These are phyloP conservation scores for Wickerhamiella sergipiensis DNA, from an alignment of 805 yeast species.

Conservation along the genomic window DNA sequence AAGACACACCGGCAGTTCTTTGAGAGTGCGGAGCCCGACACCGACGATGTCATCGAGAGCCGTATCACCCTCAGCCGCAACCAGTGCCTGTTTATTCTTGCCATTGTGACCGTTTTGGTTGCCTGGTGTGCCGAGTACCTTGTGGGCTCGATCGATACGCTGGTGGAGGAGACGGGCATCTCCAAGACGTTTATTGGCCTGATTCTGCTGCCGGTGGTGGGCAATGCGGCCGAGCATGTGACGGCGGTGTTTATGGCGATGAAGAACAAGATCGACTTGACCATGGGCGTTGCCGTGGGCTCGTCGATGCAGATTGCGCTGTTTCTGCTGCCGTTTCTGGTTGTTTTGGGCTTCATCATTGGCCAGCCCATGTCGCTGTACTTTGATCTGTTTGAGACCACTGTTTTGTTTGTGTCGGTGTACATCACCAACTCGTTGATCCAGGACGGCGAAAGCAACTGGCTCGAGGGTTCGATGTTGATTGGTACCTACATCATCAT, in stretches of 20 bases:
- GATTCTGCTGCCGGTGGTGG: slow-evolving; percentile 89
- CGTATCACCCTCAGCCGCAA: slow-evolving; percentile 35
- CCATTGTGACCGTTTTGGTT: slow-evolving; percentile 60
- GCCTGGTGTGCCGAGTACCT: slow-evolving; percentile 86
- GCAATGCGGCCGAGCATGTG: slow-evolving; percentile 97
- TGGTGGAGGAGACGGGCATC: slow-evolving; percentile 71
- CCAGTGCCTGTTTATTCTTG: slow-evolving; percentile 41
- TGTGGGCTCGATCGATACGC: slow-evolving; percentile 84
- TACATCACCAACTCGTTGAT: slow-evolving; percentile 77
- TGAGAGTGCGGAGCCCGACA: slow-evolving; percentile 36
- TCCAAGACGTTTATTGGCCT: slow-evolving; percentile 93
- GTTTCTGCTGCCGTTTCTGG: slow-evolving; percentile 92
- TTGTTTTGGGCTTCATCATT: slow-evolving; percentile 81
- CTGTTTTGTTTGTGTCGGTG: slow-evolving; percentile 78
- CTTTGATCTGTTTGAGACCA: slow-evolving; percentile 88
- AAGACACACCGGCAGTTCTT: slow-evolving; percentile 71
- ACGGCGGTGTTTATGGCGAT: slow-evolving; percentile 91
- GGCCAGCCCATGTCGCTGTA: slow-evolving; percentile 86
- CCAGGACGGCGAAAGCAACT: slow-evolving; percentile 87
- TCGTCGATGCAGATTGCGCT: slow-evolving; percentile 90
- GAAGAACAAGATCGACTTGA: slow-evolving; percentile 91
- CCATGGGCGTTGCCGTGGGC: slow-evolving; percentile 94
- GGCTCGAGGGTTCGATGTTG: slow-evolving; percentile 94
- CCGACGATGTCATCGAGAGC: slow-evolving; percentile 20
- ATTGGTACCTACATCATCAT: slow-evolving; percentile 74